Conservation (phyloP, 108 stramenopile species). For the Cyclotella atomus region DNA sequence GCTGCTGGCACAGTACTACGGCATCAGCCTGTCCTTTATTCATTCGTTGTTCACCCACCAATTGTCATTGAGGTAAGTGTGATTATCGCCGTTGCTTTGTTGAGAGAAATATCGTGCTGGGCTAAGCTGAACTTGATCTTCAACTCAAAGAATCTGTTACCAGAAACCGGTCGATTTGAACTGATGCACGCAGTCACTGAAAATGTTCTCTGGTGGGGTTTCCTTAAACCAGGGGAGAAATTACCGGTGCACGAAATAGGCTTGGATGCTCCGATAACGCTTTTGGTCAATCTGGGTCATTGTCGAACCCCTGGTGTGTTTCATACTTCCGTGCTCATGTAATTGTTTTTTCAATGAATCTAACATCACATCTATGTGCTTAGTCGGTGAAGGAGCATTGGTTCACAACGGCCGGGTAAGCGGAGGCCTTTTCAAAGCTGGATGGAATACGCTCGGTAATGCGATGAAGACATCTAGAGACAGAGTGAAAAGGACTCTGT, state of each 20-base stretch:
- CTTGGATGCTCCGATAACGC: slow-evolving; percentile 86
- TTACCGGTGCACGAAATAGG: slow-evolving; percentile 70
- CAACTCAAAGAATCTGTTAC: slow-evolving; percentile 75
- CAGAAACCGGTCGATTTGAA: slow-evolving; percentile 87
- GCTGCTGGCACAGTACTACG: slow-evolving; percentile 16
- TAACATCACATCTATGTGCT: too few relatives aligned
- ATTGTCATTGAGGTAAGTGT: slow-evolving; percentile 77
- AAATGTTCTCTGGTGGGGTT: slow-evolving; percentile 87
- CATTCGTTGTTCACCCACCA: slow-evolving; percentile 88
- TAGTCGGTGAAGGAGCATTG: slow-evolving; percentile 87
- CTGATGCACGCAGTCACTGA: slow-evolving; percentile 81
- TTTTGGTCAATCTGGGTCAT: slow-evolving; percentile 90
- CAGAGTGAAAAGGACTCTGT: slow-evolving; percentile 73
- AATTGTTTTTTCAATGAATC: too few relatives aligned
- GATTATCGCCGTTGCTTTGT: too few relatives aligned
- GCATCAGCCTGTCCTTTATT: slow-evolving; percentile 87
- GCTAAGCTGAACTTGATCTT: too few relatives aligned
- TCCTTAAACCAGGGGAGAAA: slow-evolving; percentile 86
- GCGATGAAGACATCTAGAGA: slow-evolving; percentile 70
- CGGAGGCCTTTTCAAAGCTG: slow-evolving; percentile 37
- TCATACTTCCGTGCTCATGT: too few relatives aligned
- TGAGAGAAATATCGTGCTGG: neutral
- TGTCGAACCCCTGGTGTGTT: slow-evolving; percentile 89
- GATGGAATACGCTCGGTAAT: slow-evolving; percentile 62
- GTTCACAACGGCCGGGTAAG: slow-evolving; percentile 75